Conservation (phyloP, 1,284 basidiomycete genomes). For the Mycosarcoma maydis region DNA sequence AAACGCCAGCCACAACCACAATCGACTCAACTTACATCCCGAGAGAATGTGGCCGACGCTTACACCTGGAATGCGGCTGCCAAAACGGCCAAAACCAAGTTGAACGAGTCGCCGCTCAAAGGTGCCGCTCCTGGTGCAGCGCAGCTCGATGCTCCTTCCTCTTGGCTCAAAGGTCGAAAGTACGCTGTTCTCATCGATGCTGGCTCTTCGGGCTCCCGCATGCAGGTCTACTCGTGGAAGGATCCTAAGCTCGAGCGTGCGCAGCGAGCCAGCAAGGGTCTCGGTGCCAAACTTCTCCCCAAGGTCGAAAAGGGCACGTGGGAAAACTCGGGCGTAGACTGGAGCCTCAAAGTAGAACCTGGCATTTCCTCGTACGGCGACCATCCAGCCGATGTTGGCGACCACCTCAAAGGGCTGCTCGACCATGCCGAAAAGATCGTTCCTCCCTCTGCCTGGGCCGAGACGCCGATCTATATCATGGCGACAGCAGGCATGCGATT, state of each 20-base stretch:
- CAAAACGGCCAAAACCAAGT: constrained; percentile 26
- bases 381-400: constrained; percentile 76
- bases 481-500: constrained; percentile 98
- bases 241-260: constrained; percentile 74
- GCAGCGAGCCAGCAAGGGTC: constrained; percentile 60
- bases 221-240: constrained; percentile 97
- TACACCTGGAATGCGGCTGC: constrained; percentile 49
- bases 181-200: constrained; percentile 98
- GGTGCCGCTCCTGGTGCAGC: constrained; percentile 36
- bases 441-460: constrained; percentile 81
- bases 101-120: constrained; percentile 43
- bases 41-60: constrained; percentile 42
- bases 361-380: constrained; percentile 89
- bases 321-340: constrained; percentile 73
- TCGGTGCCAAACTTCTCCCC: constrained; percentile 72
- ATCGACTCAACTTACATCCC: neutral
- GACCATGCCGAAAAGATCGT: constrained; percentile 83
- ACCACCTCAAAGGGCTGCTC: constrained; percentile 84
- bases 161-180: constrained; percentile 49
- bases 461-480: constrained; percentile 90
- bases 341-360: constrained; percentile 92
- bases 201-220: constrained; percentile 92
- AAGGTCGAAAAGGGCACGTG: constrained; percentile 90
- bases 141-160: constrained; percentile 36
- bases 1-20: constrained; percentile 8